These are phyloP conservation scores for Tinospora cordifolia DNA, from an alignment of 164 flowering plant genomes.

Conservation along the genomic window DNA sequence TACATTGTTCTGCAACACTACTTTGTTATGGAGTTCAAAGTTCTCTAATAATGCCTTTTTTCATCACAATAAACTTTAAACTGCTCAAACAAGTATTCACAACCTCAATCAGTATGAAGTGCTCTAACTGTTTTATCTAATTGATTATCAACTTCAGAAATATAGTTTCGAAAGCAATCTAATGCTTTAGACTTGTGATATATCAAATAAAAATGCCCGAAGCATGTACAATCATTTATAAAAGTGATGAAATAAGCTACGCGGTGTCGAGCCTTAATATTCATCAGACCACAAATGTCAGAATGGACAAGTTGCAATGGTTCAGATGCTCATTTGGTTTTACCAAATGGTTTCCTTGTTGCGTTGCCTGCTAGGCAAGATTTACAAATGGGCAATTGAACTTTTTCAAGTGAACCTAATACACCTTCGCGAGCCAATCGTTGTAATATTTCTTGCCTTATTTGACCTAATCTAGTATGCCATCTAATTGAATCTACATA, in stretches of 20 bases:
- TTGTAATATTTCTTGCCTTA: too few relatives aligned
- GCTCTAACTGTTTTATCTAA: not conserved
- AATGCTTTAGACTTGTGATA: constrained; percentile 10
- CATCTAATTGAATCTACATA: too few relatives aligned
- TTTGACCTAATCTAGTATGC: too few relatives aligned
- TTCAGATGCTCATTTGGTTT: not conserved
- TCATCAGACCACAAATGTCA: constrained; percentile 9
- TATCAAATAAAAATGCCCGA: not conserved
- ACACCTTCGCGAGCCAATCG: too few relatives aligned
- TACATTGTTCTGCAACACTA: not conserved
- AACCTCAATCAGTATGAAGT: not conserved
- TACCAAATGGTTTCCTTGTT: not conserved
- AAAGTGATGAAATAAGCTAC: too few relatives aligned
- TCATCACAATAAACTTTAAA: not conserved
- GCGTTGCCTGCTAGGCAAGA: too few relatives aligned
- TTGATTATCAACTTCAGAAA: not conserved
- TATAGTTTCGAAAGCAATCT: not conserved
- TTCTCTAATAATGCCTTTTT: not conserved
- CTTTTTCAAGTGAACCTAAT: too few relatives aligned
- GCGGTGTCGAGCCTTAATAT: too few relatives aligned
- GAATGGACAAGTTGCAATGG: not conserved
- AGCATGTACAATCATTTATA: too few relatives aligned
- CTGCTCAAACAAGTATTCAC: too few relatives aligned
- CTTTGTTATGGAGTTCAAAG: not conserved
- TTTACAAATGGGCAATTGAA: too few relatives aligned